Evolutionary conservation across 768 basidiomycete genomes (phyloP).

Genomic region (Tricholoma sp.): DNA sequence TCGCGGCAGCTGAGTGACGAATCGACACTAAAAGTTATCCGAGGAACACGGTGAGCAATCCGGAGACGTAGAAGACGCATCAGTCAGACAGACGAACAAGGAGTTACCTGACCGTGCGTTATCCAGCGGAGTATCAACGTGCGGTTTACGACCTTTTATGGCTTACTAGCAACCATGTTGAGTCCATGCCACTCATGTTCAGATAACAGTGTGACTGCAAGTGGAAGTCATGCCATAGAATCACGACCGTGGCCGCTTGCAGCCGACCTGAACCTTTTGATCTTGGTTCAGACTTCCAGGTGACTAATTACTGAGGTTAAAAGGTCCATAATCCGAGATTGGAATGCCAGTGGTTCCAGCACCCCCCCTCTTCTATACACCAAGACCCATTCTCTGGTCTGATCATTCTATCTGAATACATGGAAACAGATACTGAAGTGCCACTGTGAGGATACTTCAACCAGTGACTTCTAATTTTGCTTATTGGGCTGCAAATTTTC

Average conservation of each 20-base stretch:
- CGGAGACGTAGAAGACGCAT: not conserved
- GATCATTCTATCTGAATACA: not conserved
- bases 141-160: not conserved
- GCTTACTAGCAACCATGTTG: not conserved
- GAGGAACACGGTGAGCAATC: not conserved
- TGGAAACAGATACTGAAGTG: not conserved
- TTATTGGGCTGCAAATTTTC: not conserved
- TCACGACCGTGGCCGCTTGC: not conserved
- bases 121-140: not conserved
- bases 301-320: not conserved
- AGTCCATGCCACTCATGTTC: not conserved
- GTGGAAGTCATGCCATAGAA: not conserved
- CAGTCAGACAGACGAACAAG: not conserved
- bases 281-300: not conserved
- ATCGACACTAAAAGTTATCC: not conserved
- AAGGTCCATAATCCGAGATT: not conserved
- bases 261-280: not conserved
- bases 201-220: not conserved
- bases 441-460: not conserved
- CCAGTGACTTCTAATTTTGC: not conserved
- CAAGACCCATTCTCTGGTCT: not conserved
- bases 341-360: not conserved
- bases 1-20: not conserved
- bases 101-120: not conserved
- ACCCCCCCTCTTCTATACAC: not conserved